Conservation (phyloP, 139 green algal species). For the Eudorina sp. region DNA sequence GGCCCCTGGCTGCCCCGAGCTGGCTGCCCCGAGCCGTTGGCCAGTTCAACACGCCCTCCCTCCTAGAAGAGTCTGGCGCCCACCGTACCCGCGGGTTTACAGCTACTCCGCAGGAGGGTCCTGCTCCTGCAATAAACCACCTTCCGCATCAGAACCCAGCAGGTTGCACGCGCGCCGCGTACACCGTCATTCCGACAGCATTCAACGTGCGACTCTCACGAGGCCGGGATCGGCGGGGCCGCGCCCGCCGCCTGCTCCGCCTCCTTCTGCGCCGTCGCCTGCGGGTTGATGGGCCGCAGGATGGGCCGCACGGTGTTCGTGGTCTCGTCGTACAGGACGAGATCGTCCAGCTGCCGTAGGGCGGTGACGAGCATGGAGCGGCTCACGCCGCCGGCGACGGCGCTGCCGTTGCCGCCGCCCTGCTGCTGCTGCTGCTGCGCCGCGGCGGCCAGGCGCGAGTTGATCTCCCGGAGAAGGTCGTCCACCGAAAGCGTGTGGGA, state of each 20-base stretch:
- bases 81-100: too few relatives aligned
- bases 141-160: too few relatives aligned
- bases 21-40: too few relatives aligned
- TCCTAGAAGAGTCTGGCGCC: too few relatives aligned
- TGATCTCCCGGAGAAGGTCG: conserved; percentile 45
- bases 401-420: not conserved
- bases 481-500: conserved; percentile 11
- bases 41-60: too few relatives aligned
- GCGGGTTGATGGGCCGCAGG: not conserved
- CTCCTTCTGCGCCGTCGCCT: not conserved
- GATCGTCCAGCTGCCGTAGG: conserved; percentile 43
- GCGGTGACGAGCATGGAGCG: conserved; percentile 40
- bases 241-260: not conserved
- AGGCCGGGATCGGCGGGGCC: not conserved
- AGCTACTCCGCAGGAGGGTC: too few relatives aligned
- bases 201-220: not conserved
- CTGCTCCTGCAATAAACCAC: too few relatives aligned
- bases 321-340: conserved; percentile 41
- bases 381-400: not conserved
- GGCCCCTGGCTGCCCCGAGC: too few relatives aligned
- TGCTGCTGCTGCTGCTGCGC: not conserved
- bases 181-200: not conserved
- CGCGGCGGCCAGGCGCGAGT: not conserved
- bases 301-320: conserved; percentile 38
- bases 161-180: not conserved